Conservation (phyloP, 306 rosid species). For the Prinsepia uniflora region DNA sequence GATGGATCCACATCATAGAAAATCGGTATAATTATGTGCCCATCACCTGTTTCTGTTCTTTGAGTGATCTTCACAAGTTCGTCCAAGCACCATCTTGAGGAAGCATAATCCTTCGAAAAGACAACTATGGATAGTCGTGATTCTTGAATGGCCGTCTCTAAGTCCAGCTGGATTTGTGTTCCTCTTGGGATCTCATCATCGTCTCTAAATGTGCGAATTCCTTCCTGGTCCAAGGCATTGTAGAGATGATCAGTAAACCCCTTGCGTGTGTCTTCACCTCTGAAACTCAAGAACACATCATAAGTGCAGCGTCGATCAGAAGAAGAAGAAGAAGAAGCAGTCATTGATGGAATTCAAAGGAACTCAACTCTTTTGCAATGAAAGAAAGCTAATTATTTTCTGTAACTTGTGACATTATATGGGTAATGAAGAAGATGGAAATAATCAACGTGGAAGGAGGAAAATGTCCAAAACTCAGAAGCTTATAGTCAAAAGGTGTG, state of each 20-base stretch:
- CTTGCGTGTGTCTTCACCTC: background rate
- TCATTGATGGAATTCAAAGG: too few relatives aligned
- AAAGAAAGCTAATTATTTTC: too few relatives aligned
- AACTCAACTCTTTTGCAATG: too few relatives aligned
- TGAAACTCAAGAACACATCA: constrained; percentile 15
- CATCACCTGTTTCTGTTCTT: background rate
- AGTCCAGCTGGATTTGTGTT: background rate
- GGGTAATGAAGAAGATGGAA: too few relatives aligned
- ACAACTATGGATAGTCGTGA: constrained; percentile 1
- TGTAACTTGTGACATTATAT: too few relatives aligned
- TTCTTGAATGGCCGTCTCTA: background rate
- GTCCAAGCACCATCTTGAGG: background rate
- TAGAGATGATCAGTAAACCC: constrained; percentile 4
- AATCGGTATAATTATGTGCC: background rate
- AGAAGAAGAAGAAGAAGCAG: background rate
- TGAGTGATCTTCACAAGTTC: background rate
- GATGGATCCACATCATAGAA: background rate
- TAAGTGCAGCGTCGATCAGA: background rate
- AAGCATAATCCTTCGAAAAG: background rate
- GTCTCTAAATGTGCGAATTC: constrained; percentile 8
- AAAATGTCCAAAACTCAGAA: too few relatives aligned
- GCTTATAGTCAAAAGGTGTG: too few relatives aligned
- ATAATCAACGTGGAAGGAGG: too few relatives aligned
- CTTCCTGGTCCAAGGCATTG: background rate
- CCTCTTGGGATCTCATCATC: constrained; percentile 10